A percentile compares a stretch with the other conserved stretches of the same genome.
These are phyloP conservation scores for Naganishia kalamii DNA, from an alignment of 768 basidiomycete genomes.

Conservation along the genomic window DNA sequence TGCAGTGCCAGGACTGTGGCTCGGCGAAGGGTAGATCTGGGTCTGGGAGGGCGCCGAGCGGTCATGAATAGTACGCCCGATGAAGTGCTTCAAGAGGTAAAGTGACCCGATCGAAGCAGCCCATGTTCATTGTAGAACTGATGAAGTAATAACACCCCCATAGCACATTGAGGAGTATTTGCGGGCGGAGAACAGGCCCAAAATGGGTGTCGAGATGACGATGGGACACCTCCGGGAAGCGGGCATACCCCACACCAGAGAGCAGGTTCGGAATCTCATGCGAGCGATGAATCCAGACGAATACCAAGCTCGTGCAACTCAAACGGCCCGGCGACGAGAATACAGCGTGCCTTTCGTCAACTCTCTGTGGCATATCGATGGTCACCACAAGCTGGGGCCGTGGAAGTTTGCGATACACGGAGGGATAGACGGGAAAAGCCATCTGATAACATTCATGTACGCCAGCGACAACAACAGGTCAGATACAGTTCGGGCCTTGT, in stretches of 20 bases:
- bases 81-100: too few species aligned
- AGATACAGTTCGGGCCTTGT: neutral
- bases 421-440: neutral
- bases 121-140: neutral
- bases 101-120: neutral
- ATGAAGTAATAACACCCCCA: too few species aligned
- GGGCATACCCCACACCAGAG: neutral
- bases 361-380: neutral
- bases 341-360: constrained; percentile 2
- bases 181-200: neutral
- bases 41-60: neutral
- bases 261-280: neutral
- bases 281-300: neutral
- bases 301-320: neutral
- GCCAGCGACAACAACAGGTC: constrained; percentile 1
- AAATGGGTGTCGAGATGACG: neutral
- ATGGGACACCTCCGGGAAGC: neutral
- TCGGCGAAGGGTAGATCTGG: neutral
- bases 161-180: neutral
- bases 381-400: too few species aligned
- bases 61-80: neutral
- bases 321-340: neutral
- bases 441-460: neutral
- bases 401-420: constrained; percentile 2
- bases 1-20: neutral